Evolutionary conservation across 2,329 filamentous ascomycete species (phyloP).

Genomic region (Arthrobotrys sphaeroides): DNA sequence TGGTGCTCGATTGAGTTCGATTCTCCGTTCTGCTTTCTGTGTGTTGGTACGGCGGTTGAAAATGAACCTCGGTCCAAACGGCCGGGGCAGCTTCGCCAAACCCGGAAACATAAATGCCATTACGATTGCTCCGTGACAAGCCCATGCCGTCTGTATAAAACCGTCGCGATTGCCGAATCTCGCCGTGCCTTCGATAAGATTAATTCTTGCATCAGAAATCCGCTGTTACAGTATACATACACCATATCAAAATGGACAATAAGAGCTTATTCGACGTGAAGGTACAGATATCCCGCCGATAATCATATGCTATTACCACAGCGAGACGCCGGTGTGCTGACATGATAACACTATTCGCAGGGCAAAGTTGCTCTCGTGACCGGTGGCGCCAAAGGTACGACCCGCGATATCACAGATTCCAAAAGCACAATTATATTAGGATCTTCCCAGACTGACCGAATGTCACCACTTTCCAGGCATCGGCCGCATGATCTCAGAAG

Average conservation of each 20-base stretch:
- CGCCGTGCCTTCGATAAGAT: neutral
- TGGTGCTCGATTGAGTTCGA: conserved; percentile 64
- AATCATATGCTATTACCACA: too few species aligned
- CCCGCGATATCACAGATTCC: neutral
- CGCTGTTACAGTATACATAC: neutral
- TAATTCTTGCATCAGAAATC: neutral
- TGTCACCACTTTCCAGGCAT: conserved; percentile 63
- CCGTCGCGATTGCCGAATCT: conserved; percentile 20
- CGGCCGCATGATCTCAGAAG: conserved; percentile 74
- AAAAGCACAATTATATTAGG: too few species aligned
- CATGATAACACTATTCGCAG: conserved; percentile 58
- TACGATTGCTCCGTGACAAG: too few species aligned
- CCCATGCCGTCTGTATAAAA: conserved; percentile 15
- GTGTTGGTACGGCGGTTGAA: conserved; percentile 40
- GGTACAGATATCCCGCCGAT: conserved; percentile 60
- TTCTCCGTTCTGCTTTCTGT: neutral
- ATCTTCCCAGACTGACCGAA: conserved; percentile 2
- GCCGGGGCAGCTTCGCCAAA: conserved; percentile 17
- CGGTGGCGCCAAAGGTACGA: conserved; percentile 62
- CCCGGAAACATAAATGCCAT: neutral
- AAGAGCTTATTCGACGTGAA: conserved; percentile 70
- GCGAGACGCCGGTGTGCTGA: too few species aligned
- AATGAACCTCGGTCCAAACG: conserved; percentile 45
- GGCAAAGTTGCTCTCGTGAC: conserved; percentile 70
- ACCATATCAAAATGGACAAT: conserved; percentile 65